phyloP scores from a whole-genome alignment of 129 eudicot genomes.

The Pittosporum tobira region DNA sequence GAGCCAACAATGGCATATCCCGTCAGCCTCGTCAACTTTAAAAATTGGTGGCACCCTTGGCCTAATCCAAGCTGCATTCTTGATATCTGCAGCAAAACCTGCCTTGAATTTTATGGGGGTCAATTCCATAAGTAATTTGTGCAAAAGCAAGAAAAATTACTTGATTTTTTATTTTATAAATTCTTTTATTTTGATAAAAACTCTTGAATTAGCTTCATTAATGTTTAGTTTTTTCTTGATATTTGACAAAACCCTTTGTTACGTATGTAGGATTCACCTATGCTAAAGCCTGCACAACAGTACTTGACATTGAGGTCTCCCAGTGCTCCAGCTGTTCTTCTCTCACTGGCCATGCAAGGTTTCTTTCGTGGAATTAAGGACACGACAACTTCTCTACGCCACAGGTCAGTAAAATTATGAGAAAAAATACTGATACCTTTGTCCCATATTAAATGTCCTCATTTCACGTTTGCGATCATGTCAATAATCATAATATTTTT shows the following conservation, averaged over 20 bases:
- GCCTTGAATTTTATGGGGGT: slow-evolving; percentile 60
- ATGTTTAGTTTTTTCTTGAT: too few relatives aligned
- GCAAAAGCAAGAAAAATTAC: too few relatives aligned
- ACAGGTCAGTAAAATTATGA: slow-evolving; percentile 35
- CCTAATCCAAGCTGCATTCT: slow-evolving; percentile 50
- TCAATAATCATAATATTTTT: too few relatives aligned
- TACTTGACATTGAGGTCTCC: slow-evolving; percentile 70
- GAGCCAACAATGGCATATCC: not conserved
- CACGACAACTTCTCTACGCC: slow-evolving; percentile 84
- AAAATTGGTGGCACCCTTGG: slow-evolving; percentile 66
- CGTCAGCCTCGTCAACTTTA: slow-evolving; percentile 73
- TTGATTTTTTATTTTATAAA: too few relatives aligned
- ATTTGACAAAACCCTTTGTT: not conserved
- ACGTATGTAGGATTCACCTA: slow-evolving; percentile 48
- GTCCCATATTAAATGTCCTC: too few relatives aligned
- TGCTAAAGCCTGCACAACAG: slow-evolving; percentile 55
- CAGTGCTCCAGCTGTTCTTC: slow-evolving; percentile 92
- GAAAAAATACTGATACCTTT: not conserved
- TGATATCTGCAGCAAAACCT: slow-evolving; percentile 49
- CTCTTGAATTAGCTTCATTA: too few relatives aligned
- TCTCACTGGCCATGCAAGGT: slow-evolving; percentile 96
- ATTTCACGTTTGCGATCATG: too few relatives aligned
- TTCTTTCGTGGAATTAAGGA: slow-evolving; percentile 92
- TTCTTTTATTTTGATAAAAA: too few relatives aligned
- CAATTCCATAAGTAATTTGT: slow-evolving; percentile 39